Base-by-base conservation (phyloP, 352 stramenopile species). In the Pythium rhizo-oryzae region DNA sequence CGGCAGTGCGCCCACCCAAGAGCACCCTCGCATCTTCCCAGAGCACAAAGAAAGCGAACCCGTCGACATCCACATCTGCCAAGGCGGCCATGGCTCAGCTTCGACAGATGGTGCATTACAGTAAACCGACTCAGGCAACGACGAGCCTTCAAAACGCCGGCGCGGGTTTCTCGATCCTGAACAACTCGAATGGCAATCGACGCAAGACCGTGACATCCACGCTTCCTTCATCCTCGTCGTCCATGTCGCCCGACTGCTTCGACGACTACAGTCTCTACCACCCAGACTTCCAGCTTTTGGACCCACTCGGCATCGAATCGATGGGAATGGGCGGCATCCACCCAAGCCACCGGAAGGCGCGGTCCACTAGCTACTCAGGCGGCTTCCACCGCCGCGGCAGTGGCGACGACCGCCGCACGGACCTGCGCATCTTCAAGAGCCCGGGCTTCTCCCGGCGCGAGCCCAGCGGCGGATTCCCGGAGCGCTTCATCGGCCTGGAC, bases 241-340 rank as follows among this genome's bases (percentile, higher is more conserved):
- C 37, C 8, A 3, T 24, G 8, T 59, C 35, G 35, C 65, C 80
- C 37, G 78, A 91, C 55, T 93, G 84, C 56, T 94, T 94, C 65
- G 86, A 93, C 55, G 76, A 92, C 37, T 90, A 94, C 76, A 92
- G 83, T 70, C 80, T 77, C 30, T 94, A 94, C 62, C 86, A 92
- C 56, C 84, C 84, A 8, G 72, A 69, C 16, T 91, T 89, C 41
- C 82, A 85, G 57, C 75, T 66, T 13, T 46, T 69, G 1, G 76
- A 89, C 43, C 23, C 74, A 1, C 52, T 88, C 8, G 79, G 83
- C 23, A 41, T 75, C 16, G 67, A 68, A 30, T 59, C 53, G 21
- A 23, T 54, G 57, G 46, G 50, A 18, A 35, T 16, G 15, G n/a
- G 47, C 11, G 9, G 21, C 9, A 25, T 55, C 43, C 52, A 61